These are phyloP conservation scores for Xylaria longipes DNA, from an alignment of 495 filamentous ascomycete genomes.

Conservation along the genomic window DNA sequence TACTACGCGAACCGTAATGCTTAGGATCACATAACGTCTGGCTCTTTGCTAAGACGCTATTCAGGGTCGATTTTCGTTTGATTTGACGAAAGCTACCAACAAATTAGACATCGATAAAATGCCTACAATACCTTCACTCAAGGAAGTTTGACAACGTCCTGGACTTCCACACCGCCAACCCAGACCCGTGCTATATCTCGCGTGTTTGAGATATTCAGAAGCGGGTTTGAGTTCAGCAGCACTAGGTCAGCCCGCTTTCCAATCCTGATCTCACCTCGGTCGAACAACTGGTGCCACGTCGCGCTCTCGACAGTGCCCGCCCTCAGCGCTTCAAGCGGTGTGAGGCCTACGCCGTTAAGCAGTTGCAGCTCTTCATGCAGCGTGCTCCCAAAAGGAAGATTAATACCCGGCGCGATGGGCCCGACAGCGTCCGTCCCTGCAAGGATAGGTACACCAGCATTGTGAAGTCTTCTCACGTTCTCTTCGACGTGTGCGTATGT, in stretches of 20 bases:
- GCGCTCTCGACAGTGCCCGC: conserved; percentile 35
- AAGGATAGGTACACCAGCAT: conserved; percentile 41
- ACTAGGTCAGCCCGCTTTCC: conserved; percentile 51
- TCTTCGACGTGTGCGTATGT: conserved; percentile 34
- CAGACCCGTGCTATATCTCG: conserved; percentile 43
- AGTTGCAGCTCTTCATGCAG: conserved; percentile 39
- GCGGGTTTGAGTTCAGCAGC: conserved; percentile 47
- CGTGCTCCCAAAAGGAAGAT: conserved; percentile 55
- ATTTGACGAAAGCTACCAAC: too few relatives aligned
- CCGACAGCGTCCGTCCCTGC: conserved; percentile 46
- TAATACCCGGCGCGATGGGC: conserved; percentile 39
- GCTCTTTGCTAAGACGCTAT: neutral
- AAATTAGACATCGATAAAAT: neutral
- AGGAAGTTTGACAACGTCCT: conserved; percentile 20
- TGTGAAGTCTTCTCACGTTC: conserved; percentile 39
- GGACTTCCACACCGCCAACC: conserved; percentile 45
- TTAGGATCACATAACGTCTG: too few relatives aligned
- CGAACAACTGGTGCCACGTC: conserved; percentile 22
- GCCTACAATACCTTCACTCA: neutral
- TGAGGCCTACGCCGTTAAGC: conserved; percentile 32
- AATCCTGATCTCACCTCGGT: conserved; percentile 46
- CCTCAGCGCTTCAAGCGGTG: conserved; percentile 37
- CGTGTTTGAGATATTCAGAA: conserved; percentile 46
- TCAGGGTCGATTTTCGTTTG: neutral
- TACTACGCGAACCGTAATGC: too few relatives aligned